Evolutionary conservation across 208 protist species (phyloP).

Genomic region (Crithidia acanthocephali): DNA sequence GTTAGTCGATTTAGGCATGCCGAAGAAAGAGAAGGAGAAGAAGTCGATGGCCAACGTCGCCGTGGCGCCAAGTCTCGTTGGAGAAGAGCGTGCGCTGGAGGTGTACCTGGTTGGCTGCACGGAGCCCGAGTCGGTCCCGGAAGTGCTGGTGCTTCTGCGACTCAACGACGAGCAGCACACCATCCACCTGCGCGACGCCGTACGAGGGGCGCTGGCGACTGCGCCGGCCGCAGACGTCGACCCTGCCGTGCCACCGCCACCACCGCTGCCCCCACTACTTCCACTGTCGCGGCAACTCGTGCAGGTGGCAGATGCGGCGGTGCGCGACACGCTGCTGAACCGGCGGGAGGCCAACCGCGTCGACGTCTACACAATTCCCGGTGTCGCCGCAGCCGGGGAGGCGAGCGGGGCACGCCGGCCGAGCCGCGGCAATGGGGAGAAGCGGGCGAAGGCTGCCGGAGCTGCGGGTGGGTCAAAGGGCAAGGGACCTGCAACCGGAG

Average conservation of each 20-base stretch:
- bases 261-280: slow-evolving; percentile 30
- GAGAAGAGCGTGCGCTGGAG: slow-evolving; percentile 27
- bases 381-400: background rate
- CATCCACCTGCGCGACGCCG: slow-evolving; percentile 16
- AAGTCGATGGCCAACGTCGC: slow-evolving; percentile 9
- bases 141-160: slow-evolving; percentile 27
- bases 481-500: slow-evolving; percentile 1
- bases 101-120: slow-evolving; percentile 17
- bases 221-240: background rate
- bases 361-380: slow-evolving; percentile 25
- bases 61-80: slow-evolving; percentile 14
- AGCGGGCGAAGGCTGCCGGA: background rate
- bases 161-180: slow-evolving; percentile 25
- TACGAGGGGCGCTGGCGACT: slow-evolving; percentile 26
- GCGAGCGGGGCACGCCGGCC: background rate
- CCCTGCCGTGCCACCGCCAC: slow-evolving; percentile 8
- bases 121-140: slow-evolving; percentile 7
- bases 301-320: slow-evolving; percentile 3
- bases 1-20: slow-evolving; percentile 18
- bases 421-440: slow-evolving; percentile 1
- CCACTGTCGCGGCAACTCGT: slow-evolving; percentile 15
- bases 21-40: slow-evolving; percentile 34
- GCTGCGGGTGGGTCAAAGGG: slow-evolving; percentile 14
- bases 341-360: slow-evolving; percentile 23
- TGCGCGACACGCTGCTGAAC: slow-evolving; percentile 22